A percentile compares a stretch with the other conserved stretches of the same genome.
These are phyloP conservation scores for Bidens hawaiensis DNA, from an alignment of 140 eudicot genomes.

Conservation along the genomic window DNA sequence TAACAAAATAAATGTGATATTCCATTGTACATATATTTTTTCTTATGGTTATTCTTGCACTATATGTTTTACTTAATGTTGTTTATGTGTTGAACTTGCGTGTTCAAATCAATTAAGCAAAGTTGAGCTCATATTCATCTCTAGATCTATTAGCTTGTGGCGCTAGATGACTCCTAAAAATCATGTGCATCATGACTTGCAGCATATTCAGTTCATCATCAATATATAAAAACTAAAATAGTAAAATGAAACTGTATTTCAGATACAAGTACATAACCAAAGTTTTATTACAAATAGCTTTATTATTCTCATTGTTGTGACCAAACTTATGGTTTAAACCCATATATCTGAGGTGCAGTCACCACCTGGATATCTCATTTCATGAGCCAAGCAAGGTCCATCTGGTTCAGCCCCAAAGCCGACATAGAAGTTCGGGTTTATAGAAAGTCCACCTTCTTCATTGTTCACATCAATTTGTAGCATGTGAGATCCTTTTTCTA, in stretches of 20 bases:
- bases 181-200: neutral
- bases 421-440: constrained; percentile 72
- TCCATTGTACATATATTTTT: no score
- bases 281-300: neutral
- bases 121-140: no score
- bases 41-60: no score
- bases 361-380: constrained; percentile 98
- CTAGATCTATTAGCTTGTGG: no score
- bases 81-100: neutral
- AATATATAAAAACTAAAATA: neutral
- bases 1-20: no score
- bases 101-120: neutral
- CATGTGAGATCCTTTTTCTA: constrained; percentile 86
- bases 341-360: constrained; percentile 99
- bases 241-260: constrained; percentile 8
- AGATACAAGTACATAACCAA: constrained; percentile 17
- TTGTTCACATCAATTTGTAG: constrained; percentile 79
- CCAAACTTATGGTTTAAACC: constrained; percentile 33
- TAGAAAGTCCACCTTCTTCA: constrained; percentile 68
- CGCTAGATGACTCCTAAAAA: neutral
- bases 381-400: constrained; percentile 96
- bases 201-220: neutral
- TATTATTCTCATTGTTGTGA: neutral
- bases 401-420: constrained; percentile 92
- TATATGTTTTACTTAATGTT: no score